Evolutionary conservation across 257 asterid species (phyloP), one percentile per base, ranked within the genome.

Genomic region (Nicotiana knightiana): DNA sequence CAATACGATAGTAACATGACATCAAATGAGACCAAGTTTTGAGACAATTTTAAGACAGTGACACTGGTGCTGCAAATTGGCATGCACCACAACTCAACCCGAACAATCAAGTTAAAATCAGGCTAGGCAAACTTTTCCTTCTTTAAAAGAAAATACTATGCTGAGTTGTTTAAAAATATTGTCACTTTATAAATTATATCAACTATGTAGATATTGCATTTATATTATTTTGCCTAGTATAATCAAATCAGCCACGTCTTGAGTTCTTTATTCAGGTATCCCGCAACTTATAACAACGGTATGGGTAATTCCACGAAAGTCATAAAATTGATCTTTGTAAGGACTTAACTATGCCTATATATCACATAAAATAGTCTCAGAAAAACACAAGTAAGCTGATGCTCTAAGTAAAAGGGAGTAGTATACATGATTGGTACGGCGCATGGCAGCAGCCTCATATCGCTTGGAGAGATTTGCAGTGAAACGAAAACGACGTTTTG

Each of bases 401-500:
- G n/a, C n/a, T 64, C 32, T 32, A 59, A 16, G 2, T 8, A n/a
- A 43, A 32, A 24, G 17, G 48, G 3, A 43, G 28, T 3, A 24
- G 64, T 9, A 93, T 32, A 43, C 98, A 97, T 93, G 90, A 86
- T 89, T 92, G 77, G 91, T 92, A 51, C 91, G 90, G 81, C 97
- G 98, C 91, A 93, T 93, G 57, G 85, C 93, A 66, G 92, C 93
- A 70, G 93, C 97, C 89, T 94, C 93, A n/a, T 83, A 21, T 7
- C 98, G 93, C 83, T 92, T 94, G 84, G 93, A 82, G 43, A 94
- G 88, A 86, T 94, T 94, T 21, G 98, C 98, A 39, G 98, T 94
- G 86, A 93, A 93, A 64, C 97, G 90, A 84, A 94, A 94, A 61
- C 98, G 89, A 0, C 98, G 88, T 82, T 89, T 94, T 28, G 92